A percentile compares a stretch with the other conserved stretches of the same genome.
phyloP scores from a whole-genome alignment of 306 rosid genomes.

The Cicer pinnatifidum region DNA sequence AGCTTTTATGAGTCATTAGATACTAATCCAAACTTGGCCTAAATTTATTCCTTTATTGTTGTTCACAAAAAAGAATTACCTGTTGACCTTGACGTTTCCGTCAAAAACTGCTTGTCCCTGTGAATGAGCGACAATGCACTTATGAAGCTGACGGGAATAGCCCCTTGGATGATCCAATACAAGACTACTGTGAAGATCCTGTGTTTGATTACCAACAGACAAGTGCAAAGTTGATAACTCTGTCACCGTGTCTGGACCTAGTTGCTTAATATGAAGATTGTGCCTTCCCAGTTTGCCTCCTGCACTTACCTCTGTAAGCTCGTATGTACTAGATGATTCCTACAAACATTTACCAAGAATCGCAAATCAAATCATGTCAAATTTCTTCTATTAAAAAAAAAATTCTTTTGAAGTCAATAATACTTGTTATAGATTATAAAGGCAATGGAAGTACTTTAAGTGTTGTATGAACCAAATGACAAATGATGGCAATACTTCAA shows the following conservation, averaged over 20 bases:
- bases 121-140: constrained; percentile 89
- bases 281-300: constrained; percentile 92
- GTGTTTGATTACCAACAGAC: constrained; percentile 78
- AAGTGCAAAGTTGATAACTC: constrained; percentile 82
- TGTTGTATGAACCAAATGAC: constrained; percentile 17
- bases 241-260: constrained; percentile 82
- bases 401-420: not conserved
- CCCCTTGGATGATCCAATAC: constrained; percentile 92
- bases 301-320: constrained; percentile 78
- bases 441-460: constrained; percentile 8
- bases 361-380: constrained; percentile 18
- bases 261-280: constrained; percentile 82
- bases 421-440: not conserved
- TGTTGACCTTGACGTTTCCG: constrained; percentile 88
- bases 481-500: not conserved
- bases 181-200: constrained; percentile 85
- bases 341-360: constrained; percentile 48
- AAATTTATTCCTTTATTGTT: not conserved
- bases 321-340: constrained; percentile 78
- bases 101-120: constrained; percentile 91
- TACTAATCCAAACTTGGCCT: not conserved
- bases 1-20: not conserved
- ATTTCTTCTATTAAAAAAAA: constrained; percentile 5
- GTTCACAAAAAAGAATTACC: constrained; percentile 52
- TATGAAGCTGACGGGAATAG: constrained; percentile 89